These are phyloP conservation scores for Gypsophila paniculata DNA, from an alignment of 179 eudicot genomes.

Conservation along the genomic window DNA sequence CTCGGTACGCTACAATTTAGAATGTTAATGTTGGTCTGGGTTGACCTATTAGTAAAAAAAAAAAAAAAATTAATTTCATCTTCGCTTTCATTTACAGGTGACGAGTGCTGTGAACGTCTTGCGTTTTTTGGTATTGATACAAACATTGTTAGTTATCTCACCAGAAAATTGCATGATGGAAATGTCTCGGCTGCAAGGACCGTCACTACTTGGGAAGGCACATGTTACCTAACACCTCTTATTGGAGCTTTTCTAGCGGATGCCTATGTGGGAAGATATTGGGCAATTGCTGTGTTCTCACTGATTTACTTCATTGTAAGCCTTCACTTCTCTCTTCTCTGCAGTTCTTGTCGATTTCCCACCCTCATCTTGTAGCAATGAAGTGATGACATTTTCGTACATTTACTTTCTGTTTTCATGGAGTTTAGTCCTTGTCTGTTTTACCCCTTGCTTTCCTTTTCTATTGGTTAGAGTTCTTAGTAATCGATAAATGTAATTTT, in stretches of 20 bases:
- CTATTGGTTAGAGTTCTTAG: too few relatives aligned
- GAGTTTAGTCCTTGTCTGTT: too few relatives aligned
- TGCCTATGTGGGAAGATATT: conserved; percentile 33
- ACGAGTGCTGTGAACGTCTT: conserved; percentile 26
- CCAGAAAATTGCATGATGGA: conserved; percentile 21
- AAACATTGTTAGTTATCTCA: conserved; percentile 29
- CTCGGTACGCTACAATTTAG: too few relatives aligned
- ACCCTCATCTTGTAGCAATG: not conserved
- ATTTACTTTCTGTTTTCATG: too few relatives aligned
- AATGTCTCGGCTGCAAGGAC: conserved; percentile 27
- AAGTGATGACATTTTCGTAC: too few relatives aligned
- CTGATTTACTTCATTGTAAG: conserved; percentile 21
- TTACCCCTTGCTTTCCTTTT: too few relatives aligned
- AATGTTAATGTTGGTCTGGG: not conserved
- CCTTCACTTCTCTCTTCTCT: not conserved
- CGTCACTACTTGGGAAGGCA: conserved; percentile 30
- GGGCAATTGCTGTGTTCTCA: conserved; percentile 30
- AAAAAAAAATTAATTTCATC: too few relatives aligned
- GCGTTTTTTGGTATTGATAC: conserved; percentile 27
- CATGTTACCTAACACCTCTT: conserved; percentile 33
- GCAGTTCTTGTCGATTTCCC: not conserved
- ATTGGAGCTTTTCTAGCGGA: conserved; percentile 34
- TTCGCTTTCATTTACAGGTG: conserved; percentile 14
- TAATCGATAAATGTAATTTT: too few relatives aligned
- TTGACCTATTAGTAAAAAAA: too few relatives aligned